Evolutionary conservation across 2,329 filamentous ascomycete species (phyloP), one percentile per base, ranked within the genome.

Genomic region (Tolypocladium sp.): DNA sequence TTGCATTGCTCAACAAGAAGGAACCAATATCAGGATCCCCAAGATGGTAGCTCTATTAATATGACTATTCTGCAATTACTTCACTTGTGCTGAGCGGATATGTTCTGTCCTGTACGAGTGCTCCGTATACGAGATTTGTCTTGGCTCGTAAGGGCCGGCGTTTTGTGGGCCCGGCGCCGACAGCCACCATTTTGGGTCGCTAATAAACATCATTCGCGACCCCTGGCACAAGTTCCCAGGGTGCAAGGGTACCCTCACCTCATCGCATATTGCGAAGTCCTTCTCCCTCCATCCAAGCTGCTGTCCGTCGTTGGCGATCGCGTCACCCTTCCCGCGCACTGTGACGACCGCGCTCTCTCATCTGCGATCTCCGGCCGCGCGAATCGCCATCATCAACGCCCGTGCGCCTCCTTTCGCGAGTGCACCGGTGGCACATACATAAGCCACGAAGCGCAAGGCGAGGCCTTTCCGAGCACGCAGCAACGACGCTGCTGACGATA

Each of bases 141-240:
- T 35, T 35, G 49, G 17, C 17, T 52, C 49, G 49, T 52, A 20
- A 38, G 15, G 4, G 37, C 56, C 62, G 61, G 61, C 58, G 41
- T 57, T 58, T 61, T 55, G 61, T 63, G 59, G 59, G 52, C 37
- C 62, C 62, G 61, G 56, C 35, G 46, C 59, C 62, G 62, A 53
- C 54, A 55, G 57, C 57, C 57, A 42, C 57, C 46, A 6, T 25
- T 41, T 22, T 40, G 38, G 13, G 30, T n/a, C n/a, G 41, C 33
- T 40, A 51, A 57, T 35, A 57, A 40, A 57, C 33, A 40, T 57
- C 55, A 35, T 27, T 46, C 22, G 30, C n/a, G 15, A 27, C 27
- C 25, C 17, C 25, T 27, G 27, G 49, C 46, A 51, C 27, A 33
- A 51, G 9, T 20, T 33, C 46, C 46, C 17, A 2, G 17, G 15